These are phyloP conservation scores for Pichia gijzeniarum DNA, from an alignment of 805 yeast species.

Conservation along the genomic window DNA sequence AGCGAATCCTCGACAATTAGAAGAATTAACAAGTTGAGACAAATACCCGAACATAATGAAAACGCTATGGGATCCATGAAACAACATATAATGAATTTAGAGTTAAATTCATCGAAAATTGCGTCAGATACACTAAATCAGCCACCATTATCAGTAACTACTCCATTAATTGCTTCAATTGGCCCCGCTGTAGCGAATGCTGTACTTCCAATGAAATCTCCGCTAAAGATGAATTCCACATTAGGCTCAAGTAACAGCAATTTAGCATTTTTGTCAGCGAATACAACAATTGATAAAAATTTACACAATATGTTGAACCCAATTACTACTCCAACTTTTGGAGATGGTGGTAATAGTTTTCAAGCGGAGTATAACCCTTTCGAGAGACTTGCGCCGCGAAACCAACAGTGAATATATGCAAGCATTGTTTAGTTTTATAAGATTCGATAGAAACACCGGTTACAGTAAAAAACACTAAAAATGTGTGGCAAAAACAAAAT, in stretches of 20 bases:
- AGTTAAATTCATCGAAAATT: slow-evolving; percentile 5
- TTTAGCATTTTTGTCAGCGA: background rate
- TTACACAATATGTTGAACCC: background rate
- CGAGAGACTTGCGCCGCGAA: slow-evolving; percentile 15
- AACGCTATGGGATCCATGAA: slow-evolving; percentile 14
- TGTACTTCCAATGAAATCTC: slow-evolving; percentile 28
- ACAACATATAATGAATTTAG: slow-evolving; percentile 21
- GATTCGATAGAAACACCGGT: too few species aligned
- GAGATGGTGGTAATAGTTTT: background rate
- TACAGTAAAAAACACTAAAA: too few species aligned
- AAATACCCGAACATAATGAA: slow-evolving; percentile 13
- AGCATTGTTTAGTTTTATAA: background rate
- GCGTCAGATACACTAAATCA: slow-evolving; percentile 1
- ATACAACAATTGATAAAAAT: background rate
- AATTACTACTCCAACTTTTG: slow-evolving; percentile 7
- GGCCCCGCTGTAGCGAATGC: slow-evolving; percentile 32
- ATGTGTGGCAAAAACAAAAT: too few species aligned
- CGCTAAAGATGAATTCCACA: slow-evolving; percentile 15
- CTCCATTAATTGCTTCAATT: slow-evolving; percentile 31
- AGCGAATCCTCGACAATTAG: background rate
- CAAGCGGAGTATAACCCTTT: slow-evolving; percentile 21
- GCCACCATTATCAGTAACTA: slow-evolving; percentile 25
- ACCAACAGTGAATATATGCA: background rate
- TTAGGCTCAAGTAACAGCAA: slow-evolving; percentile 6
- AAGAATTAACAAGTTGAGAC: slow-evolving; percentile 7